These are phyloP conservation scores for Grigorovia yakushimaensis DNA, from an alignment of 805 yeast genomes.

Conservation along the genomic window DNA sequence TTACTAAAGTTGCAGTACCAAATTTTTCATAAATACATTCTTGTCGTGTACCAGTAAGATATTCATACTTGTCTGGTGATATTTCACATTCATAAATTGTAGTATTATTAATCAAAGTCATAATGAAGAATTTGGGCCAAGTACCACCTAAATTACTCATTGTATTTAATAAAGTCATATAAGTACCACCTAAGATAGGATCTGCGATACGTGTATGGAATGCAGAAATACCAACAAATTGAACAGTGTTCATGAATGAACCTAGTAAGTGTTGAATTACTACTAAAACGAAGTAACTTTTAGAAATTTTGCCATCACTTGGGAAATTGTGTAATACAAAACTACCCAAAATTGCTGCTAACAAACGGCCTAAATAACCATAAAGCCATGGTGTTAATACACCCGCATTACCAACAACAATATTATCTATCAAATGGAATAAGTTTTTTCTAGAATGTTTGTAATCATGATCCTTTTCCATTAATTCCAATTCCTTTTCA, in stretches of 20 bases:
- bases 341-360: conserved; percentile 70
- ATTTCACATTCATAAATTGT: conserved; percentile 55
- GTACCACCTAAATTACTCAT: conserved; percentile 91
- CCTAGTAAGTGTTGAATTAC: conserved; percentile 76
- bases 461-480: conserved; percentile 3
- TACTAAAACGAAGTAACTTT: conserved; percentile 55
- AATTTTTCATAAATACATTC: conserved; percentile 25
- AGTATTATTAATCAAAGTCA: conserved; percentile 69
- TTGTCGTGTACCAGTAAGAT: conserved; percentile 9
- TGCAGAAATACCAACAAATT: conserved; percentile 88
- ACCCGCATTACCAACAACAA: conserved; percentile 30
- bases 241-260: conserved; percentile 89
- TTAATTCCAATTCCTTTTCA: conserved; percentile 1
- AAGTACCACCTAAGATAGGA: conserved; percentile 93
- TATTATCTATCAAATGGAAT: conserved; percentile 5
- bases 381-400: conserved; percentile 84
- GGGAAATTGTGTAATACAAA: conserved; percentile 69
- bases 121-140: conserved; percentile 86
- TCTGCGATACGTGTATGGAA: conserved; percentile 95
- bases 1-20: conserved; percentile 44
- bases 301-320: conserved; percentile 34
- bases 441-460: background rate
- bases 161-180: conserved; percentile 93
- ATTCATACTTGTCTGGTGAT: conserved; percentile 6
- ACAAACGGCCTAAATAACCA: conserved; percentile 74